Percentiles rank a stretch among this genome's conserved stretches.
Evolutionary conservation across 106 monocot genomes (phyloP).

Genomic region (Apostasia shenzhenica): DNA sequence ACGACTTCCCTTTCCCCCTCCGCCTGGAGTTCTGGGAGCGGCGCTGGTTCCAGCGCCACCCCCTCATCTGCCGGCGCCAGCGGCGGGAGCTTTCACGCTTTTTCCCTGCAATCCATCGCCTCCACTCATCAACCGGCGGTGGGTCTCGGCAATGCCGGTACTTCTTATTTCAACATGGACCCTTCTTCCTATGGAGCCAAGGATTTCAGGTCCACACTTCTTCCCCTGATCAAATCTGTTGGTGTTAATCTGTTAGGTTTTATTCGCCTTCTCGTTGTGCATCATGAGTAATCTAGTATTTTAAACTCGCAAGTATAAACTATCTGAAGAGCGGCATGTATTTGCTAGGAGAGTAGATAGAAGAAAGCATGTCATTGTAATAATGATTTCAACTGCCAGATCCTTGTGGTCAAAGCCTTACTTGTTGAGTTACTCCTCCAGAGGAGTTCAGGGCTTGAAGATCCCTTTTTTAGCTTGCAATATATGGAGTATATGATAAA

Average conservation of each 20-base stretch:
- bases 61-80: neutral
- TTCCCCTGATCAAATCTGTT: no score
- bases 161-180: slow-evolving; percentile 22
- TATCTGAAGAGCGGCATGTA: no score
- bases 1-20: slow-evolving; percentile 14
- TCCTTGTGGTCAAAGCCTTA: neutral
- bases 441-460: neutral
- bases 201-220: slow-evolving; percentile 23
- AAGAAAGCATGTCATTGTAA: no score
- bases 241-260: no score
- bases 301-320: no score
- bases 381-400: neutral
- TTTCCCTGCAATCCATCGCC: slow-evolving; percentile 8
- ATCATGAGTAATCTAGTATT: no score
- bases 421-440: neutral
- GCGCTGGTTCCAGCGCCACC: neutral
- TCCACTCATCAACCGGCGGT: slow-evolving; percentile 1
- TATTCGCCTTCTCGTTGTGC: no score
- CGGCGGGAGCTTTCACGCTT: slow-evolving; percentile 18
- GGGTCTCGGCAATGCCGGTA: neutral
- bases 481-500: neutral
- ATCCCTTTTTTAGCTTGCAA: neutral
- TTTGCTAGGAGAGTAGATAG: no score
- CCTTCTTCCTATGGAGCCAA: slow-evolving; percentile 21
- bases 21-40: slow-evolving; percentile 4